Base-by-base conservation (phyloP, 371 early-diverging fungal species). In the Dentiscutata heterogama region DNA sequence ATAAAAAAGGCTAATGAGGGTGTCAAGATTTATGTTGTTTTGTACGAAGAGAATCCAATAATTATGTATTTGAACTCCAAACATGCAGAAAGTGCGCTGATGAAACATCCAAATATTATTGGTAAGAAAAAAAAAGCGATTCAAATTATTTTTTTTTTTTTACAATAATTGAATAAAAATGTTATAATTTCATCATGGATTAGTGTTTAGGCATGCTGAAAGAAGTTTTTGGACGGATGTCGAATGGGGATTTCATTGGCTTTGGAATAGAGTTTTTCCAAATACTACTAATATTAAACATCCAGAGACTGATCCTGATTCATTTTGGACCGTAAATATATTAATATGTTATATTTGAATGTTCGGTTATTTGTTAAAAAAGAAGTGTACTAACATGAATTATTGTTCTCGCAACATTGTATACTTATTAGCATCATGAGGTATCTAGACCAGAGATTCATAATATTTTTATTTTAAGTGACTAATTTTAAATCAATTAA, bases 21-120 rank as follows among this genome's bases (percentile, higher is more conserved):
- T 18, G 94, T 98, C 50, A 93, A 91, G 87, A 95, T 98, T 65
- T 96, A 95, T 84, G 92, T 98, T 46, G 88, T 96, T 7, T 89
- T 97, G 7, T 97, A 96, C 90, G 95, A 96, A 84, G 98, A 98
- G 84, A 90, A 96, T 82, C 88, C 94, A 0, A 85, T 94, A 10
- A 94, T 96, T 3, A 85, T 98, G 35, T 90, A 95, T 5, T 89
- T 94, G 54, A 90, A 95, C 83, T 95, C 96, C 25, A 91, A 89
- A 11, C 94, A 96, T 81, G 95, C 96, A 16, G 95, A 96, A 85
- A 88, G 87, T 83, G 90, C 92, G 88, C 88, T 97, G 83, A 88
- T 97, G 83, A 88, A 29, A 86, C 94, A 96, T 84, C 91, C 89
- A 16, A 95, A 95, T 83, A 96, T 96, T 76, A 88, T 92, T 65